Evolutionary conservation across 441 rosid genomes (phyloP).

Genomic region (Sinapis alba): DNA sequence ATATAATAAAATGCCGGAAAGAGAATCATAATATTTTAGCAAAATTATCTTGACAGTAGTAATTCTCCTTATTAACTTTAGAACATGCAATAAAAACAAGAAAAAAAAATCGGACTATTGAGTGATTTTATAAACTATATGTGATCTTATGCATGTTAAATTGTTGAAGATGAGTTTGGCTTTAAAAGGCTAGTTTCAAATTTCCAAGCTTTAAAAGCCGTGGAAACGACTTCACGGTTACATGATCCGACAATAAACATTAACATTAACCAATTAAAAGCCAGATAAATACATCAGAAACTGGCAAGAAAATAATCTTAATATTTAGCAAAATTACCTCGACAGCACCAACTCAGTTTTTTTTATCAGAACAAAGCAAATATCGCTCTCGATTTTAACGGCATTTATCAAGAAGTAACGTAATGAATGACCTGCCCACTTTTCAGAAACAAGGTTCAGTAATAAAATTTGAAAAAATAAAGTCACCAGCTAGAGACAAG

Average conservation of each 20-base stretch:
- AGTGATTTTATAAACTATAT: neutral
- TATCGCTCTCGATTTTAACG: constrained; percentile 11
- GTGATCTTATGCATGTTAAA: neutral
- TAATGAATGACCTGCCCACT: constrained; percentile 10
- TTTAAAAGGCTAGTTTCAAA: neutral
- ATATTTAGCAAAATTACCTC: neutral
- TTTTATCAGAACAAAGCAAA: neutral
- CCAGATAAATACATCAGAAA: neutral
- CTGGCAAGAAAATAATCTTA: neutral
- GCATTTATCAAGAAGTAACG: constrained; percentile 22
- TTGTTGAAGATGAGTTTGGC: neutral
- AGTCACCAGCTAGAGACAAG: constrained; percentile 1
- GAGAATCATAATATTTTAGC: neutral
- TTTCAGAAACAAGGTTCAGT: constrained; percentile 23
- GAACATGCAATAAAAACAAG: neutral
- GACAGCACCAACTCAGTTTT: neutral
- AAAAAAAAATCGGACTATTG: neutral
- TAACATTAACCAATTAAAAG: neutral
- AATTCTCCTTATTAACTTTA: neutral
- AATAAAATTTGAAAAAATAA: neutral
- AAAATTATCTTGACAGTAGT: neutral
- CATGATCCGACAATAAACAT: neutral
- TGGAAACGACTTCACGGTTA: neutral
- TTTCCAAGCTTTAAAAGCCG: neutral
- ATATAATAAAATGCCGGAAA: neutral